Evolutionary conservation across 208 protist species (phyloP).

Genomic region (Trypanosoma scelopori): DNA sequence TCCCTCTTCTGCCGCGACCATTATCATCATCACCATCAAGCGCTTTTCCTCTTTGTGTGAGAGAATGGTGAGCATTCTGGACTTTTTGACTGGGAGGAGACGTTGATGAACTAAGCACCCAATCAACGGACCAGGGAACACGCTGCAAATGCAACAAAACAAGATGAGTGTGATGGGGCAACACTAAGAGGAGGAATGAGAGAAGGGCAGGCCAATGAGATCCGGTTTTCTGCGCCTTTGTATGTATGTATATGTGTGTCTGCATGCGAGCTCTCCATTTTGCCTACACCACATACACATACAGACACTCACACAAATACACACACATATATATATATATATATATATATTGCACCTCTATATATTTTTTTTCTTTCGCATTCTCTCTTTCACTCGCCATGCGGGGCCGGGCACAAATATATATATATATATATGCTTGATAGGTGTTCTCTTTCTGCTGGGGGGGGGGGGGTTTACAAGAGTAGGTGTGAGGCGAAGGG

Average conservation of each 20-base stretch:
- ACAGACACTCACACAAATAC: background rate
- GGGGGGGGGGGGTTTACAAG: background rate
- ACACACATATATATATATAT: slow-evolving; percentile 2
- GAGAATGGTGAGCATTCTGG: too few species aligned
- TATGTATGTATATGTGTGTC: background rate
- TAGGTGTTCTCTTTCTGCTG: background rate
- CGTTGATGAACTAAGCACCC: too few species aligned
- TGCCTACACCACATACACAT: background rate
- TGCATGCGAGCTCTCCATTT: background rate
- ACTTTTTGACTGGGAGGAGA: too few species aligned
- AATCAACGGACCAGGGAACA: too few species aligned
- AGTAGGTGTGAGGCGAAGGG: background rate
- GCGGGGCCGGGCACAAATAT: background rate
- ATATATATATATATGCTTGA: too few species aligned
- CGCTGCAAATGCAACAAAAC: too few species aligned
- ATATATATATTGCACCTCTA: slow-evolving; percentile 6
- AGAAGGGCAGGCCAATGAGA: too few species aligned
- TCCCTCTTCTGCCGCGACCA: too few species aligned
- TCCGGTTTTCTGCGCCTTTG: slow-evolving; percentile 8
- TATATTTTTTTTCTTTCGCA: background rate
- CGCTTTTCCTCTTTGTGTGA: too few species aligned
- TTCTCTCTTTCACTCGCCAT: background rate
- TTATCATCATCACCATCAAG: too few species aligned
- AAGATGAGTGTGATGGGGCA: too few species aligned
- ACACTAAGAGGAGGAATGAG: too few species aligned